Evolutionary conservation across 305 asterid genomes (phyloP).

Genomic region (Rubia occidens): DNA sequence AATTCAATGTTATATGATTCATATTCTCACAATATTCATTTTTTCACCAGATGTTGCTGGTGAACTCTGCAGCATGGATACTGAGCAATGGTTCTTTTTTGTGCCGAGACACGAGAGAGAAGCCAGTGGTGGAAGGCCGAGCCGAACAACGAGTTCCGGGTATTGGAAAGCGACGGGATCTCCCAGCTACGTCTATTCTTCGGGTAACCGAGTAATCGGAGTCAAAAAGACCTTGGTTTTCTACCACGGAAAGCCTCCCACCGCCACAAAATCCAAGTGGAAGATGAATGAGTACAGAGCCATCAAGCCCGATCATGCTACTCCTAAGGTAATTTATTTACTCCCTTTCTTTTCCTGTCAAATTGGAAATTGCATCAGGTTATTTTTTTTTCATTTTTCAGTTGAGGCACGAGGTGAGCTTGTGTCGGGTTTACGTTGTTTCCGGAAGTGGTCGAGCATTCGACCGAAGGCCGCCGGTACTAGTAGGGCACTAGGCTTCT

Average conservation of each 20-base stretch:
- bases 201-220: slow-evolving; percentile 20
- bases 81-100: slow-evolving; percentile 39
- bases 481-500: neutral
- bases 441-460: slow-evolving; percentile 27
- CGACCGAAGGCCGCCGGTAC: slow-evolving; percentile 28
- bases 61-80: slow-evolving; percentile 14
- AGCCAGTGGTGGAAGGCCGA: slow-evolving; percentile 27
- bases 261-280: slow-evolving; percentile 29
- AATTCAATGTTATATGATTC: neutral
- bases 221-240: slow-evolving; percentile 33
- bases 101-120: slow-evolving; percentile 33
- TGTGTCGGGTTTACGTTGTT: slow-evolving; percentile 29
- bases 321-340: neutral
- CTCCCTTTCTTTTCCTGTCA: neutral
- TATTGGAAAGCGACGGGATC: slow-evolving; percentile 44
- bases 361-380: neutral
- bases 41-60: slow-evolving; percentile 27
- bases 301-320: neutral
- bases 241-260: slow-evolving; percentile 33
- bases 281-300: slow-evolving; percentile 35
- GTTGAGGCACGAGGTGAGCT: slow-evolving; percentile 26
- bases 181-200: slow-evolving; percentile 32
- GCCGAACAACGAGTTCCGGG: slow-evolving; percentile 27
- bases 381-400: slow-evolving; percentile 1
- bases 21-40: neutral